Evolutionary conservation across 179 eudicot genomes (phyloP).

Genomic region (Vitellaria paradoxa): DNA sequence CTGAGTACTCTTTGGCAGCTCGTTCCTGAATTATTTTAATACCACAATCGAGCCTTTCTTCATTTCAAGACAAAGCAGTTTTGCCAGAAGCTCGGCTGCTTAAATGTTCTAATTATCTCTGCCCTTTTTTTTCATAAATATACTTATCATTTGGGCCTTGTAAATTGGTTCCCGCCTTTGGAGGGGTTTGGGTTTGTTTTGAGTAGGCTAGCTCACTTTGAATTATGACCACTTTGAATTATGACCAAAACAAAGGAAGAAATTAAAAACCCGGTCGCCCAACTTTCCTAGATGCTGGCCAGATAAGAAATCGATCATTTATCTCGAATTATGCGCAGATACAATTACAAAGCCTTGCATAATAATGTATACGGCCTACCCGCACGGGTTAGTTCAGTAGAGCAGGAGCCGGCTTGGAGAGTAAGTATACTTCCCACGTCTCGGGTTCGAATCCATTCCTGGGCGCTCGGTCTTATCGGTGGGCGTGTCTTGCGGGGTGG

Average conservation of each 20-base stretch:
- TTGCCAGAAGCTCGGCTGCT: not conserved
- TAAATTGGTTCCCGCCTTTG: not conserved
- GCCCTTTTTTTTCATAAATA: not conserved
- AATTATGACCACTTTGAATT: too few species aligned
- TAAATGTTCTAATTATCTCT: not conserved
- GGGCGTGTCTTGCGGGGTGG: too few species aligned
- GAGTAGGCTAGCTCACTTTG: not conserved
- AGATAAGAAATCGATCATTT: too few species aligned
- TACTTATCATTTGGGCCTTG: not conserved
- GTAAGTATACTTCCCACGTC: too few species aligned
- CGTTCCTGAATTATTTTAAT: not conserved
- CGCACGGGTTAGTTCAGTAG: too few species aligned
- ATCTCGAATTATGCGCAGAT: not conserved
- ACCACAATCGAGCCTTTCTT: not conserved
- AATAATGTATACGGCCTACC: not conserved
- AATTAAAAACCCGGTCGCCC: too few species aligned
- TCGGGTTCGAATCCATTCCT: too few species aligned
- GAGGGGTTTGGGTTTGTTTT: not conserved
- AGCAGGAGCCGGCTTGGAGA: too few species aligned
- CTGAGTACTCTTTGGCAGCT: constrained; percentile 49
- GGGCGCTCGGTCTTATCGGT: too few species aligned
- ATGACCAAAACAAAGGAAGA: not conserved
- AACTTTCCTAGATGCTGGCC: not conserved
- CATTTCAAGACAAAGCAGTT: not conserved
- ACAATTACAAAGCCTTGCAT: not conserved